Percentiles rank a stretch among this genome's conserved stretches.
Evolutionary conservation across 805 yeast species (phyloP).

Genomic region (Candida taoyuanica): DNA sequence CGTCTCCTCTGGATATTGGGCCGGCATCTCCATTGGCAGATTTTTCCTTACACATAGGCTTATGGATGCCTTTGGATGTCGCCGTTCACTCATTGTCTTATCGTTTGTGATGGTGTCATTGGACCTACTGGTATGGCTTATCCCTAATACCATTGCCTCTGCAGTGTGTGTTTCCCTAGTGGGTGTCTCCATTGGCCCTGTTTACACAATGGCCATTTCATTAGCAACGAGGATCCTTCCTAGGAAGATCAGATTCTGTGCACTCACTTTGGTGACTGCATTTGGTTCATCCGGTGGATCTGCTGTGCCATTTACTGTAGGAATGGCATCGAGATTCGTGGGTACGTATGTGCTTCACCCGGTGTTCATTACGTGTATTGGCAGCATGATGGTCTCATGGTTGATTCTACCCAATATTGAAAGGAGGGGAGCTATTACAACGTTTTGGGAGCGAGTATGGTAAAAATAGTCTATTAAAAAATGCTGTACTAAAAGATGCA

Average conservation of each 20-base stretch:
- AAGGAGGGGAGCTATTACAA: slow-evolving; percentile 20
- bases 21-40: slow-evolving; percentile 55
- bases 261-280: slow-evolving; percentile 47
- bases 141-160: slow-evolving; percentile 40
- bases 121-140: slow-evolving; percentile 43
- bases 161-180: slow-evolving; percentile 42
- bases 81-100: slow-evolving; percentile 38
- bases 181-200: slow-evolving; percentile 55
- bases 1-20: slow-evolving; percentile 63
- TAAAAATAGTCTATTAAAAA: slow-evolving; percentile 1
- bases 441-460: slow-evolving; percentile 22
- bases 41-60: slow-evolving; percentile 39
- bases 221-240: slow-evolving; percentile 43
- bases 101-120: slow-evolving; percentile 32
- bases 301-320: slow-evolving; percentile 47
- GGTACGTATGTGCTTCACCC: slow-evolving; percentile 50
- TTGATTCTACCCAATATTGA: slow-evolving; percentile 40
- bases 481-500: too few relatives aligned
- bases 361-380: slow-evolving; percentile 35
- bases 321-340: slow-evolving; percentile 39
- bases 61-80: slow-evolving; percentile 36
- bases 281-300: slow-evolving; percentile 57
- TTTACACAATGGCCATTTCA: slow-evolving; percentile 45
- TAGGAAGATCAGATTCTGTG: slow-evolving; percentile 44
- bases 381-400: slow-evolving; percentile 36